Base-by-base conservation (phyloP, 805 yeast genomes). In the Monosporozyma solicola region DNA sequence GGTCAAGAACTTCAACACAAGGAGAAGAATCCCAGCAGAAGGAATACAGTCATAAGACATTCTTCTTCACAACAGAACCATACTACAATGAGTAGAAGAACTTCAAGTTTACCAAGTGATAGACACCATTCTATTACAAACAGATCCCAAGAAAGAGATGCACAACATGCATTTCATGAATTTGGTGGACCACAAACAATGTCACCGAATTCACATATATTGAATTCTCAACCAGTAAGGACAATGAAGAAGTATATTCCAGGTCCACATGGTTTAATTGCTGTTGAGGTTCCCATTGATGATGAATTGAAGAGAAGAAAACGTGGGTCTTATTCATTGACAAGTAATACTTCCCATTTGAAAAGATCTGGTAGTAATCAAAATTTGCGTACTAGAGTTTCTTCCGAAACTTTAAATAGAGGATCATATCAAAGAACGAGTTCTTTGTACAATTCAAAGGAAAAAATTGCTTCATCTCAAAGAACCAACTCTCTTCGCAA, bases 201-300 rank as follows among this genome's bases (percentile, higher is more conserved):
- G 1, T 47, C 48, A n/a, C 29, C 49, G 11, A 35, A 22, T 20
- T 47, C 55, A 8, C 47, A 53, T 22, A 25, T 29, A 4, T 33
- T 49, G 4, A 31, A 48, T 16, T 20, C 39, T 7, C 53, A 51
- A 48, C 59, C 57, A 50, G 9, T 29, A 35, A 77, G 72, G 52
- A 83, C 78, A 70, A 77, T 84, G 9, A 84, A 82, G 58, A 83
- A 80, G 57, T 85, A 85, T 69, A 75, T 85, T 47, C 92, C 94
- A 2, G 83, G 89, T 1, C 82, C 87, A 3, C 75, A 80, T 59
- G 94, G 94, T 13, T 73, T 85, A 52, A 78, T 83, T 49, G 74
- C 84, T 9, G 72, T 85, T 4, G 91, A 85, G 59, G 90, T 85
- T 3, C 87, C 89, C 0, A 76, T 75, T 11, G 66, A 63, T 24